These are phyloP conservation scores for Santalum album DNA, from an alignment of 164 flowering plant species.

Conservation along the genomic window DNA sequence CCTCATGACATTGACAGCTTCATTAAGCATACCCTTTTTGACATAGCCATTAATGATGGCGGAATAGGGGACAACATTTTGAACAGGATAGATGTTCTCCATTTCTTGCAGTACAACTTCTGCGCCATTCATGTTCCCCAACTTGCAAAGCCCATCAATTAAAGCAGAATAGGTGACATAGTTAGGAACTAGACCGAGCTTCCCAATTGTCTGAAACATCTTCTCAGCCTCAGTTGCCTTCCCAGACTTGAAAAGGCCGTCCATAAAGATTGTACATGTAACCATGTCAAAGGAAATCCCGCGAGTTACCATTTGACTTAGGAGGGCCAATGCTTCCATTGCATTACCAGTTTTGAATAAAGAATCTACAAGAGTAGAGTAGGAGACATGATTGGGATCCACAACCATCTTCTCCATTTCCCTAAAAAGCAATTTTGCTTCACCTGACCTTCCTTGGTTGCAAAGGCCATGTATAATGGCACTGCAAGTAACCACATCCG, in stretches of 20 bases:
- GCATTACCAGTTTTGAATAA: constrained; percentile 38
- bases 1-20: constrained; percentile 36
- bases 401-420: constrained; percentile 68
- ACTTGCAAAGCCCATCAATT: constrained; percentile 66
- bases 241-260: constrained; percentile 77
- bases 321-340: constrained; percentile 33
- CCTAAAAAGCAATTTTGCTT: constrained; percentile 42
- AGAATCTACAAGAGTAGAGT: constrained; percentile 47
- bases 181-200: constrained; percentile 40
- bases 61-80: constrained; percentile 59
- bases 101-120: constrained; percentile 45
- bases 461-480: constrained; percentile 62
- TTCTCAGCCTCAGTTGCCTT: constrained; percentile 50
- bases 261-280: constrained; percentile 50
- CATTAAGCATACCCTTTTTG: constrained; percentile 57
- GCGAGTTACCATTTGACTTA: constrained; percentile 57
- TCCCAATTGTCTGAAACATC: constrained; percentile 33
- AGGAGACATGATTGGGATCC: constrained; percentile 65
- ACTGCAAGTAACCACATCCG: constrained; percentile 66
- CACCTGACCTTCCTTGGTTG: constrained; percentile 42
- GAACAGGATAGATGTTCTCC: constrained; percentile 36
- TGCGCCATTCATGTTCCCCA: constrained; percentile 49
- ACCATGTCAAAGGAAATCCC: constrained; percentile 65
- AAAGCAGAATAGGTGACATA: constrained; percentile 53
- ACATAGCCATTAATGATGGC: constrained; percentile 59